A percentile compares a stretch with the other conserved stretches of the same genome.
Evolutionary conservation across 2,329 filamentous ascomycete genomes (phyloP).

Genomic region (Harringtonia aguacate): DNA sequence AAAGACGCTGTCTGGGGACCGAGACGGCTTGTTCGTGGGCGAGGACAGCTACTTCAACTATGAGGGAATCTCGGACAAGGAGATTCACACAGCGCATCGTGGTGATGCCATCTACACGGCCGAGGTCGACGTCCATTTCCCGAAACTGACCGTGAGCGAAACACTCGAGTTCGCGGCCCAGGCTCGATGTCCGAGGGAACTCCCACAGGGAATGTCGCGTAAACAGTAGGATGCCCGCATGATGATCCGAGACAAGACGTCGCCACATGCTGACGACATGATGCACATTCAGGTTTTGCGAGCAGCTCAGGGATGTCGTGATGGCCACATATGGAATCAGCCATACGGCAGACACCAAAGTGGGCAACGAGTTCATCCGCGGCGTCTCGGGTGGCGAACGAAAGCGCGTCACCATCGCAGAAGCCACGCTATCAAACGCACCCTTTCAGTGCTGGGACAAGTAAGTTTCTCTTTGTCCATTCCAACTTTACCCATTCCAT

Average conservation of each 20-base stretch:
- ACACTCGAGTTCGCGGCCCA: constrained; percentile 68
- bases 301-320: constrained; percentile 57
- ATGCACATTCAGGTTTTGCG: too few species aligned
- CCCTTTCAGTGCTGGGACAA: constrained; percentile 61
- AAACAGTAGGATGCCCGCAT: too few species aligned
- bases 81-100: constrained; percentile 68
- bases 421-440: constrained; percentile 47
- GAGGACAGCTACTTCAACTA: constrained; percentile 67
- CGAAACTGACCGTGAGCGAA: constrained; percentile 63
- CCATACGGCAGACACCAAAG: constrained; percentile 63
- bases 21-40: constrained; percentile 65
- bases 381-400: constrained; percentile 67
- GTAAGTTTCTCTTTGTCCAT: too few species aligned
- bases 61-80: constrained; percentile 57
- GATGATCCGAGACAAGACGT: too few species aligned
- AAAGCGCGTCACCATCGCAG: constrained; percentile 54
- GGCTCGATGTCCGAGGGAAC: constrained; percentile 58
- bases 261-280: too few species aligned
- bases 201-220: too few species aligned
- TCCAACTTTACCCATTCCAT: too few species aligned
- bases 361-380: constrained; percentile 65
- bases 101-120: constrained; percentile 82
- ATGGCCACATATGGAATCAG: constrained; percentile 68
- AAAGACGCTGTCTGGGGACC: constrained; percentile 74
- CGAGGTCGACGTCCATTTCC: constrained; percentile 74